phyloP scores from a whole-genome alignment of 2,329 filamentous ascomycete species.

The Incumbomyces delicatus region DNA sequence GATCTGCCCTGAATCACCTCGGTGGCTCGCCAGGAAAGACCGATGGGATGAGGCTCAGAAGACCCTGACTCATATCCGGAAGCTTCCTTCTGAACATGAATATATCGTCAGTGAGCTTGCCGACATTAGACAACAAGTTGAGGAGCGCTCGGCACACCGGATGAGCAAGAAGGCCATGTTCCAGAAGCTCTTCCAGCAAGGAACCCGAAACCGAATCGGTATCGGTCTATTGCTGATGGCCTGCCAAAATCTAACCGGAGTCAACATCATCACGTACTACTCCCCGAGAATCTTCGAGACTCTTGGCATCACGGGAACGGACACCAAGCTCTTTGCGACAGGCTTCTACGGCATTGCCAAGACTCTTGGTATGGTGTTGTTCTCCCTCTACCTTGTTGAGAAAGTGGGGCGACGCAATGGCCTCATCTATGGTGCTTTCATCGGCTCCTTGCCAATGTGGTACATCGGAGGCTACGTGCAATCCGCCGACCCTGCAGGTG shows the following conservation, averaged over 20 bases:
- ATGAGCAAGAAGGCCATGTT: conserved; percentile 2
- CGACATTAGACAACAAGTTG: conserved; percentile 40
- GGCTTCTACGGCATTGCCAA: conserved; percentile 57
- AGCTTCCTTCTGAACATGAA: conserved; percentile 42
- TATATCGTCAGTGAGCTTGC: conserved; percentile 49
- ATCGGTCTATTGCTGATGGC: conserved; percentile 45
- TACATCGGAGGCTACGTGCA: conserved; percentile 65
- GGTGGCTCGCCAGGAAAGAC: conserved; percentile 48
- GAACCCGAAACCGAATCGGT: conserved; percentile 44
- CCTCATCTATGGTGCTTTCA: conserved; percentile 55
- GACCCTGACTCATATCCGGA: conserved; percentile 48
- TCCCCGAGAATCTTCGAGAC: conserved; percentile 59
- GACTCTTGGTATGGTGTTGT: conserved; percentile 2
- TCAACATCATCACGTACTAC: conserved; percentile 57
- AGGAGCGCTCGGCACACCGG: background rate
- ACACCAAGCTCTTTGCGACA: conserved; percentile 59
- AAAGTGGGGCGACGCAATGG: conserved; percentile 42
- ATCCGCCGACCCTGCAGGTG: conserved; percentile 50
- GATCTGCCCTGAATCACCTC: conserved; percentile 25
- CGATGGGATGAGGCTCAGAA: conserved; percentile 54
- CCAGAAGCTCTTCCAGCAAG: conserved; percentile 40
- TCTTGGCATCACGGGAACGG: conserved; percentile 49
- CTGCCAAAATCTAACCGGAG: conserved; percentile 36
- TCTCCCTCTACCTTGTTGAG: conserved; percentile 35
- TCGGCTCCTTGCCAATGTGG: conserved; percentile 54